These are phyloP conservation scores for Fusarium coffeatum DNA, from an alignment of 2,329 filamentous ascomycete genomes.

Conservation along the genomic window DNA sequence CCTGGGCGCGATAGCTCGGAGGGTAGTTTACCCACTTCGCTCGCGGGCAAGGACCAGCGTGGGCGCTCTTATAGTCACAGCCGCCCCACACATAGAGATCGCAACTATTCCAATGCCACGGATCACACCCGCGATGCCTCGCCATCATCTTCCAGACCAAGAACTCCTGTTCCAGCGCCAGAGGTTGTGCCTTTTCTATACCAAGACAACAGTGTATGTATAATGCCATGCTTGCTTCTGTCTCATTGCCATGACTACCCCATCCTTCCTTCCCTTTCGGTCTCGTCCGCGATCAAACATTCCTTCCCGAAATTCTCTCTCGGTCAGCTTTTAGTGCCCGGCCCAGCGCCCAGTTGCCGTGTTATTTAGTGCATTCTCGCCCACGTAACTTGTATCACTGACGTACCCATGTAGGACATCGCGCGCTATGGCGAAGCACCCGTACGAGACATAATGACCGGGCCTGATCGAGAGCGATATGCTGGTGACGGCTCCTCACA, in stretches of 20 bases:
- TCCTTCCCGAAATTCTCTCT: conserved; percentile 26
- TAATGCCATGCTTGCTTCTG: conserved; percentile 41
- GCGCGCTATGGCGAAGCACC: conserved; percentile 81
- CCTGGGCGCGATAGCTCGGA: conserved; percentile 80
- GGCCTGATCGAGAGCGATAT: conserved; percentile 76
- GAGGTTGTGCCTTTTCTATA: conserved; percentile 98
- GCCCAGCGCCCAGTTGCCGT: conserved; percentile 8
- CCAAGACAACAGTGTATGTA: conserved; percentile 79
- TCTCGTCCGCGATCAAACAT: conserved; percentile 31
- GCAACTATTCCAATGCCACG: conserved; percentile 83
- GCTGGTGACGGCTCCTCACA: conserved; percentile 60
- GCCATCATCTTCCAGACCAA: conserved; percentile 79
- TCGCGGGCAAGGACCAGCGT: conserved; percentile 67
- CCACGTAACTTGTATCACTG: conserved; percentile 36
- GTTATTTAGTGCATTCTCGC: background rate
- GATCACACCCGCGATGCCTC: conserved; percentile 80
- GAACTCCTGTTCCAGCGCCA: conserved; percentile 87
- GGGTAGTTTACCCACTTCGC: conserved; percentile 67
- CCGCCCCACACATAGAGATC: conserved; percentile 71
- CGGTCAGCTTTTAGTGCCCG: conserved; percentile 17
- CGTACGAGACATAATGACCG: conserved; percentile 75
- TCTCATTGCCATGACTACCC: conserved; percentile 36
- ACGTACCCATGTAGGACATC: conserved; percentile 68
- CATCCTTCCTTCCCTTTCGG: conserved; percentile 5
- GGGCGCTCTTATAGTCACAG: conserved; percentile 72